These are phyloP conservation scores for Boletus coffeatus DNA, from an alignment of 1,284 basidiomycete species.

Conservation along the genomic window DNA sequence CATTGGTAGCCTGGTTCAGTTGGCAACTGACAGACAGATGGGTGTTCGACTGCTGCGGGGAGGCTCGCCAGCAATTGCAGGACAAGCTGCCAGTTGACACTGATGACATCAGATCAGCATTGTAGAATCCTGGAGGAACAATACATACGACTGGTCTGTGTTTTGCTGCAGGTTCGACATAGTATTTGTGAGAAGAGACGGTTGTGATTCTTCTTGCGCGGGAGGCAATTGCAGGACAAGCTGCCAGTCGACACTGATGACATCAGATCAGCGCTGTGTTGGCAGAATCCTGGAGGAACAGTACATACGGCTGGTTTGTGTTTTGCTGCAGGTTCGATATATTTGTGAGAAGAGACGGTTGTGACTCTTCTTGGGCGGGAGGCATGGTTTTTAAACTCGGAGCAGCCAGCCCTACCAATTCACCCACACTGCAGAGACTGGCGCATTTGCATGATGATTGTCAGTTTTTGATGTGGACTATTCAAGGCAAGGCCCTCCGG, in stretches of 20 bases:
- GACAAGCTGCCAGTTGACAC: neutral
- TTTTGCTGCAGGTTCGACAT: neutral
- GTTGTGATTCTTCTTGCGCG: no score
- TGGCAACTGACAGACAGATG: no score
- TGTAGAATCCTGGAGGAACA: neutral
- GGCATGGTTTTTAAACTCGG: neutral
- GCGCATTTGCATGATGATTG: constrained; percentile 1
- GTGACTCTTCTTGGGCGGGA: neutral
- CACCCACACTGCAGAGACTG: neutral
- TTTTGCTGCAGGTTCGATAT: neutral
- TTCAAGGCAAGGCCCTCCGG: no score
- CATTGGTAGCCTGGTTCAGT: neutral
- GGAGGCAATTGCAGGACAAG: neutral
- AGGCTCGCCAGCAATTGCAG: neutral
- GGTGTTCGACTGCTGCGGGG: no score
- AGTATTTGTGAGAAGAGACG: neutral
- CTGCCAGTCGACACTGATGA: neutral
- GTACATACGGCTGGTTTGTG: neutral
- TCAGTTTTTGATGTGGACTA: no score
- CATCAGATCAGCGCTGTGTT: neutral
- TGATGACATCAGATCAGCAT: neutral
- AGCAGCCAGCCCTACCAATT: neutral
- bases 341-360: neutral
- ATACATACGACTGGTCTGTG: neutral
- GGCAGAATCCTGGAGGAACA: neutral